Conservation (phyloP, 805 yeast species). For the Monosporozyma yasuniensis region DNA sequence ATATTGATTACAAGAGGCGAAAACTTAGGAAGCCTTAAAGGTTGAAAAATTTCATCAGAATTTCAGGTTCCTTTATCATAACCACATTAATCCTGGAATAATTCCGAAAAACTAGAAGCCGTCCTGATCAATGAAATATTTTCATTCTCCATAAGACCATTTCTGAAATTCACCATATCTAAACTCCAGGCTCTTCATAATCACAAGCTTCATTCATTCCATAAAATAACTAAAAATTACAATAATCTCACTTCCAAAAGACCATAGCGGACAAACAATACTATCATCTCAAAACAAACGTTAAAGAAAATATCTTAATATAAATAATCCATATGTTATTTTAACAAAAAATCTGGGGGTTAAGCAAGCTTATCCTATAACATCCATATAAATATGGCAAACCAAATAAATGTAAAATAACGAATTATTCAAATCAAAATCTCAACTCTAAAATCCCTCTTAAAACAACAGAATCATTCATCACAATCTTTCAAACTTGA, state of each 20-base stretch:
- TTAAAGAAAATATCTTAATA: background rate
- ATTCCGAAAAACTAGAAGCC: background rate
- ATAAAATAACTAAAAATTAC: background rate
- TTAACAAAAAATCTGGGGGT: slow-evolving; percentile 15
- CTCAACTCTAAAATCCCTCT: background rate
- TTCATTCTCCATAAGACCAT: background rate
- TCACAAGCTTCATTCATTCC: background rate
- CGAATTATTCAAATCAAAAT: background rate
- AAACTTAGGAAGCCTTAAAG: background rate
- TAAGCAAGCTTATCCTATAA: slow-evolving; percentile 29
- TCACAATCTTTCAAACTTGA: background rate
- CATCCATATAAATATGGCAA: slow-evolving; percentile 6
- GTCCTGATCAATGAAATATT: background rate
- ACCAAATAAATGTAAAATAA: slow-evolving; percentile 4
- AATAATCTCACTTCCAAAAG: background rate
- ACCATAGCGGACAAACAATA: background rate
- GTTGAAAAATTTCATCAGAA: background rate
- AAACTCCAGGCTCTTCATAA: background rate
- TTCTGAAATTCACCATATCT: background rate
- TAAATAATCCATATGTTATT: background rate
- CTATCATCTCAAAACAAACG: background rate
- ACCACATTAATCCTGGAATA: background rate
- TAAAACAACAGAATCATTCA: background rate
- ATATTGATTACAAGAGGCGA: slow-evolving; percentile 1
- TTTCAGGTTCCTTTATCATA: background rate